Conservation (phyloP, 352 stramenopile species). For the Phytophthora rubi region DNA sequence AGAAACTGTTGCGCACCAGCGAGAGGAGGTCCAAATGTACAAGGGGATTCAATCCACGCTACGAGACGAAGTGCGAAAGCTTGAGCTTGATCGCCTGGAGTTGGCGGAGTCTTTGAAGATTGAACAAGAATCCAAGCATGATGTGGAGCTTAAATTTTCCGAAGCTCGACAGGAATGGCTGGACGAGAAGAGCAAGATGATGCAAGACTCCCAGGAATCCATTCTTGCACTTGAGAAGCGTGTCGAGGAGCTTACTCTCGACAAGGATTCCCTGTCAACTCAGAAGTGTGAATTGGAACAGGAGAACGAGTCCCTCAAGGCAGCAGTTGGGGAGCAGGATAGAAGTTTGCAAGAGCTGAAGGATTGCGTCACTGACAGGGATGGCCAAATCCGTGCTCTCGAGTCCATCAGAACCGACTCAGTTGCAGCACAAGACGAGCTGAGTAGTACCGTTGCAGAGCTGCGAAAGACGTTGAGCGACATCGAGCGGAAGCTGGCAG, state of each 20-base stretch:
- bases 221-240: slow-evolving; percentile 30
- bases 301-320: slow-evolving; percentile 23
- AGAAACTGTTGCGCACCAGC: slow-evolving; percentile 14
- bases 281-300: slow-evolving; percentile 28
- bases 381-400: slow-evolving; percentile 27
- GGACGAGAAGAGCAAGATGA: slow-evolving; percentile 29
- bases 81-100: slow-evolving; percentile 39
- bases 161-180: slow-evolving; percentile 26
- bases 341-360: slow-evolving; percentile 22
- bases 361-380: slow-evolving; percentile 20
- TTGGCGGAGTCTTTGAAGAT: slow-evolving; percentile 34
- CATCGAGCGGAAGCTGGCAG: slow-evolving; percentile 26
- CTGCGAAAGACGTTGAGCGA: slow-evolving; percentile 19
- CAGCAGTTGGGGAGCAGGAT: slow-evolving; percentile 19
- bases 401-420: slow-evolving; percentile 18
- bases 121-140: slow-evolving; percentile 39
- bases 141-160: slow-evolving; percentile 28
- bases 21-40: slow-evolving; percentile 38
- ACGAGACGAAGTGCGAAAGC: slow-evolving; percentile 31
- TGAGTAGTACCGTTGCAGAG: slow-evolving; percentile 22
- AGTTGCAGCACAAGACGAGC: slow-evolving; percentile 15
- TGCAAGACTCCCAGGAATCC: slow-evolving; percentile 21
- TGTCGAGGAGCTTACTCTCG: slow-evolving; percentile 21
- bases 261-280: slow-evolving; percentile 14
- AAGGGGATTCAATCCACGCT: slow-evolving; percentile 34